These are phyloP conservation scores for Penicillium cosmopolitanum DNA, from an alignment of 495 filamentous ascomycete genomes.

Conservation along the genomic window DNA sequence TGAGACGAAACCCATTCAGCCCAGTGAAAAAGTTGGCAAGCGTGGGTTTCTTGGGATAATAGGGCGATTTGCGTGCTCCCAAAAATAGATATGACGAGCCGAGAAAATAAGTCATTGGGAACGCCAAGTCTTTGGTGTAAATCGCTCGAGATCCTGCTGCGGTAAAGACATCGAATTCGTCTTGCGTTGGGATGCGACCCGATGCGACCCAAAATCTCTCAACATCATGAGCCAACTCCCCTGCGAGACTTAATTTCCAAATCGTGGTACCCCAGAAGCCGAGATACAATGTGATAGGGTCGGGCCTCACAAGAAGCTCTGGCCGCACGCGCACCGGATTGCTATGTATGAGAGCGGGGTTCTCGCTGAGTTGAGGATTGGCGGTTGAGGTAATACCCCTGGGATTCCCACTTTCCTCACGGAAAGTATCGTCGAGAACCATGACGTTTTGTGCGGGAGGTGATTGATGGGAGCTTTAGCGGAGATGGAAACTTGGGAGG, in stretches of 20 bases:
- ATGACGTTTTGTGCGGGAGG: slow-evolving; percentile 14
- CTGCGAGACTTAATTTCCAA: slow-evolving; percentile 21
- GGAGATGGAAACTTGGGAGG: not conserved
- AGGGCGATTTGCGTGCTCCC: slow-evolving; percentile 10
- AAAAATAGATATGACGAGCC: slow-evolving; percentile 16
- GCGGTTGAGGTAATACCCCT: slow-evolving; percentile 12
- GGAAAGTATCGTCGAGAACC: slow-evolving; percentile 30
- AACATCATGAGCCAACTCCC: slow-evolving; percentile 15
- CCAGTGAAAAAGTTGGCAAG: slow-evolving; percentile 4
- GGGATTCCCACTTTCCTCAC: slow-evolving; percentile 17
- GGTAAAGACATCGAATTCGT: slow-evolving; percentile 42
- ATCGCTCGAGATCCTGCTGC: slow-evolving; percentile 22
- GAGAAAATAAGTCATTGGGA: slow-evolving; percentile 21
- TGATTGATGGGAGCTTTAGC: not conserved
- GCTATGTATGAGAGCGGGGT: slow-evolving; percentile 18
- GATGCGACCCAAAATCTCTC: slow-evolving; percentile 24
- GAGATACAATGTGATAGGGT: slow-evolving; percentile 33
- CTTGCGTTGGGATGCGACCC: slow-evolving; percentile 36
- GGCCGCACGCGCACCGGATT: slow-evolving; percentile 20
- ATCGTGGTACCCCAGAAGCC: slow-evolving; percentile 33
- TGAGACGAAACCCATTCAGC: not conserved
- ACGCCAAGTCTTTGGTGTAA: slow-evolving; percentile 26
- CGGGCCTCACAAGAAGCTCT: slow-evolving; percentile 27
- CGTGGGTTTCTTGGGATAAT: slow-evolving; percentile 15
- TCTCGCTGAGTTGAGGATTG: not conserved